Conservation (phyloP, 164 flowering plant species). For the Magnolia officinalis region DNA sequence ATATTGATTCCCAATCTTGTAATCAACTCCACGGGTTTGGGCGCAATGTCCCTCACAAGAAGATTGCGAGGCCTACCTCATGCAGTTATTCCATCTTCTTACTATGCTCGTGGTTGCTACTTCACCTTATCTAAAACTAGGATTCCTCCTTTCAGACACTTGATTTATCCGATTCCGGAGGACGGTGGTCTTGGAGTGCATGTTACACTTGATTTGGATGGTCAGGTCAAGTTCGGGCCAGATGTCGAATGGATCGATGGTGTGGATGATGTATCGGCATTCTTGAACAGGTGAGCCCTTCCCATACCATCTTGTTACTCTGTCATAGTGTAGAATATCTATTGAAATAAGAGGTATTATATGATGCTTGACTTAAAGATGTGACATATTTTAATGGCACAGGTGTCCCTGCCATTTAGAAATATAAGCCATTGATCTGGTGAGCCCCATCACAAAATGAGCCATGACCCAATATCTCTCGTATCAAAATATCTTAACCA, state of each 20-base stretch:
- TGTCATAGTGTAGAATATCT: not conserved
- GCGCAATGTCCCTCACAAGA: conserved; percentile 65
- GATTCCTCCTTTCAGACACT: conserved; percentile 52
- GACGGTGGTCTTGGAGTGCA: conserved; percentile 97
- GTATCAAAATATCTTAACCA: not conserved
- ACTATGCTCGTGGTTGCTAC: conserved; percentile 91
- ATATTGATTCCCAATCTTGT: conserved; percentile 61
- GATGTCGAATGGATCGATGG: conserved; percentile 89
- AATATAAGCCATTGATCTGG: not conserved
- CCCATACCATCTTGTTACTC: not conserved
- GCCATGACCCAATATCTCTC: not conserved
- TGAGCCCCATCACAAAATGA: not conserved
- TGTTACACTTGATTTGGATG: conserved; percentile 78
- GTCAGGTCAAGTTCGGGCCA: conserved; percentile 86
- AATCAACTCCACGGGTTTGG: conserved; percentile 75
- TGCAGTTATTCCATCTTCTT: conserved; percentile 39
- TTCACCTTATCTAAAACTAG: conserved; percentile 57
- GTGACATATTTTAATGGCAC: too few relatives aligned
- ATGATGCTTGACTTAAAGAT: not conserved
- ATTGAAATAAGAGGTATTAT: too few relatives aligned
- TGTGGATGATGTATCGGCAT: conserved; percentile 55
- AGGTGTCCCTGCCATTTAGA: too few relatives aligned
- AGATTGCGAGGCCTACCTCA: conserved; percentile 44
- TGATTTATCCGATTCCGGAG: conserved; percentile 92
- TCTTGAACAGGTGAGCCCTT: conserved; percentile 58